Base-by-base conservation (phyloP, 768 basidiomycete species). In the Lepiota brunneoincarnata region DNA sequence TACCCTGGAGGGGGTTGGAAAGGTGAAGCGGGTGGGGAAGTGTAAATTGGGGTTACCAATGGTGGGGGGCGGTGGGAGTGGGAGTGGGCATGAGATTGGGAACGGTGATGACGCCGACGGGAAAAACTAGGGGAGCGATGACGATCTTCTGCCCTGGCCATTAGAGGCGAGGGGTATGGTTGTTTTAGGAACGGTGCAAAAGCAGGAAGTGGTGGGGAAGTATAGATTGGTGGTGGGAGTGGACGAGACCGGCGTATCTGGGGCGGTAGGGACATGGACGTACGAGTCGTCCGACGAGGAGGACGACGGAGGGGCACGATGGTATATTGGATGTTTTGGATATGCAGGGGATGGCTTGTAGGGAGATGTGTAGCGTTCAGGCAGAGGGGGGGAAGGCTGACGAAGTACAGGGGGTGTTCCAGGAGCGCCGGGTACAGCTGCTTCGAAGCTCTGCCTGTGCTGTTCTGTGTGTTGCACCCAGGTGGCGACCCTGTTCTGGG, bases 401-500 rank as follows among this genome's bases (percentile, higher is more conserved):
- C 55, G 49, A 39, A 24, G 53, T 18, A 56, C 54, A 4, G 60
- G 28, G 28, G 44, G 49, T 24, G 53, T 37, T 17, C 53, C 34
- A 24, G 51, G 49, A 28, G 49, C 59, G 41, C 61, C 35, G 21
- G 55, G 56, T 24, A 61, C 59, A 14, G 66, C 61, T 24, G 58
- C 59, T 56, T 66, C 58, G 57, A 73, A 73, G 34, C 67, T 55
- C 6, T 63, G 46, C 38, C 74, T 61, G 58, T 72, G 67, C 23
- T 66, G 65, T 56, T 78, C 73, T 1, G 79, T 82, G 18, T 77
- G 61, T 59, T 71, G 56, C 14, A 81, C 76, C 82, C 82, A 84
- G 58, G 73, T 69, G 0, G 75, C 69, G 14, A 82, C 77, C 55
- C 77, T 72, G 54, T 68, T 24, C 63, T 79, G 79, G n/a, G 75